These are phyloP conservation scores for Phytophthora cajani DNA, from an alignment of 352 stramenopile genomes.

Conservation along the genomic window DNA sequence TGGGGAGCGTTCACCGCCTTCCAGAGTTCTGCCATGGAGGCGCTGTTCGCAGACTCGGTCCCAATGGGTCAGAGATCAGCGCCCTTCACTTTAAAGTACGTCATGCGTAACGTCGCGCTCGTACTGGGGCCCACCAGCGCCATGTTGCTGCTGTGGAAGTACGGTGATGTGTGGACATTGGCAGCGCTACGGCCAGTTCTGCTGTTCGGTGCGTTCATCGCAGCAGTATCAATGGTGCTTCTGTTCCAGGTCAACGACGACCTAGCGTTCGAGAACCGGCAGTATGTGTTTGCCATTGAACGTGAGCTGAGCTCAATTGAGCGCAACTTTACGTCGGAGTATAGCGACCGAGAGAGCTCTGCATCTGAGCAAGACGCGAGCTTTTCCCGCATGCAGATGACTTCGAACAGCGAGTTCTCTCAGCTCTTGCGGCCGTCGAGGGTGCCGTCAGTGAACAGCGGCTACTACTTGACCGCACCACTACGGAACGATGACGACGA, in stretches of 20 bases:
- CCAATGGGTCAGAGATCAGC: constrained; percentile 66
- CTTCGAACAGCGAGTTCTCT: constrained; percentile 42
- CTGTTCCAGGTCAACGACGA: constrained; percentile 88
- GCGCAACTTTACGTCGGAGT: constrained; percentile 65
- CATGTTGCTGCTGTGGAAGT: constrained; percentile 72
- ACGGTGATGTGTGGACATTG: constrained; percentile 83
- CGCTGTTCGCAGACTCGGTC: constrained; percentile 88
- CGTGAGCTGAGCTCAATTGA: constrained; percentile 70
- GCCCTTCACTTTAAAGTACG: constrained; percentile 81
- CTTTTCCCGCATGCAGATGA: constrained; percentile 10
- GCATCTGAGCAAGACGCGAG: constrained; percentile 5
- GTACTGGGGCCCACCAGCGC: constrained; percentile 62
- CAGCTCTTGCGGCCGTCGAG: constrained; percentile 31
- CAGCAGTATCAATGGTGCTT: constrained; percentile 58
- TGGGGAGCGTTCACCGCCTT: constrained; percentile 87
- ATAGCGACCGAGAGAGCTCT: constrained; percentile 41
- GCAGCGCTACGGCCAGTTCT: constrained; percentile 70
- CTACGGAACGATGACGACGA: constrained; percentile 18
- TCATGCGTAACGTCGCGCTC: constrained; percentile 59
- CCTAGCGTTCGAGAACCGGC: constrained; percentile 70
- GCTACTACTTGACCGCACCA: constrained; percentile 24
- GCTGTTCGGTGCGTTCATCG: constrained; percentile 65
- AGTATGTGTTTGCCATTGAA: constrained; percentile 61
- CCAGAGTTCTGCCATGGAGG: constrained; percentile 76
- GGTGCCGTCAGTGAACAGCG: constrained; percentile 13